Percentiles rank a stretch among this genome's conserved stretches.
Evolutionary conservation across 345 rosid species (phyloP).

Genomic region (Combretum micranthum): DNA sequence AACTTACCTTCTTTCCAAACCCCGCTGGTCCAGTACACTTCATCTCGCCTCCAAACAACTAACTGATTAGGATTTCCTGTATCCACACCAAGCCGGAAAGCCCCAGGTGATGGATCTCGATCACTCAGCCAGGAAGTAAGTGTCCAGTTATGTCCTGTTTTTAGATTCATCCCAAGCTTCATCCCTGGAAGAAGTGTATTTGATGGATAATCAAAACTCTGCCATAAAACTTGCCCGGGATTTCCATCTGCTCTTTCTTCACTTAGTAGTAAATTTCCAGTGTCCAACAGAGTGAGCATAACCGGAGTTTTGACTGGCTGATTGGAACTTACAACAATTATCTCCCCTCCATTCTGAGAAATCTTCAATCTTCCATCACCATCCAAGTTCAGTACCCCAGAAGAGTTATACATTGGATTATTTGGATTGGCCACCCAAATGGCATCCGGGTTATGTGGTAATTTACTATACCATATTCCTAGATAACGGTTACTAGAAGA

Average conservation of each 20-base stretch:
- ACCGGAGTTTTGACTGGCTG: constrained; percentile 13
- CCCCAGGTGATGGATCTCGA: constrained; percentile 42
- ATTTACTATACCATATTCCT: constrained; percentile 40
- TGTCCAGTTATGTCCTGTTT: constrained; percentile 33
- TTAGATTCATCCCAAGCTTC: constrained; percentile 50
- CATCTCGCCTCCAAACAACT: constrained; percentile 36
- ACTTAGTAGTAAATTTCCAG: constrained; percentile 42
- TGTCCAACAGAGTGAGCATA: constrained; percentile 38
- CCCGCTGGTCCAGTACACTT: constrained; percentile 55
- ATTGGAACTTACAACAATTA: constrained; percentile 27
- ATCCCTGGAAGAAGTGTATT: constrained; percentile 50
- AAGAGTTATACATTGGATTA: constrained; percentile 38
- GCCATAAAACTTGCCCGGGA: constrained; percentile 39
- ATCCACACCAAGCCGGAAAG: constrained; percentile 52
- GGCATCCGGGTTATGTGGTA: constrained; percentile 25
- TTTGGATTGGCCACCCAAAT: constrained; percentile 55
- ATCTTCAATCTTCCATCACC: constrained; percentile 41
- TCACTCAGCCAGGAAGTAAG: constrained; percentile 44
- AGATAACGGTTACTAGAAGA: constrained; percentile 40
- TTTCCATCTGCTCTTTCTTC: constrained; percentile 16
- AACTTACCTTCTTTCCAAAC: constrained; percentile 36
- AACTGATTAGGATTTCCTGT: constrained; percentile 38
- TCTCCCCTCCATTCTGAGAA: constrained; percentile 18
- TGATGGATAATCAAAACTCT: constrained; percentile 59
- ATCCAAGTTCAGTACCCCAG: constrained; percentile 36